Percentiles rank a stretch among this genome's conserved stretches.
These are phyloP conservation scores for Cyclotella cryptica DNA, from an alignment of 108 stramenopile genomes.

Conservation along the genomic window DNA sequence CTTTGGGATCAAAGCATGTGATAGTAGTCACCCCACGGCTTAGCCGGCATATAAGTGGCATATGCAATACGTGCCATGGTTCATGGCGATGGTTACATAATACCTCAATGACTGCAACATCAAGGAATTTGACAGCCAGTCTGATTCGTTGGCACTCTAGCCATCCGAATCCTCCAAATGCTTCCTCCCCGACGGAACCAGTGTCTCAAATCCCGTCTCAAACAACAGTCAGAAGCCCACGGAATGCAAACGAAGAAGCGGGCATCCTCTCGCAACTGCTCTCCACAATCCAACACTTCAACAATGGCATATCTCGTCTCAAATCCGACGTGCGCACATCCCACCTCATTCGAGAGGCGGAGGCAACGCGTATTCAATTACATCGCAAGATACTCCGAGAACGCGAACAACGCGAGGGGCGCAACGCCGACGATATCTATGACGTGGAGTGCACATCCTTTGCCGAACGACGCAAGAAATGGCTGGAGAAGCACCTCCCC, in stretches of 20 bases:
- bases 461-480: background rate
- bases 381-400: conserved; percentile 15
- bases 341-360: conserved; percentile 34
- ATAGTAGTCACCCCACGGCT: too few species aligned
- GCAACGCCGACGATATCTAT: background rate
- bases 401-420: conserved; percentile 1
- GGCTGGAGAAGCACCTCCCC: background rate
- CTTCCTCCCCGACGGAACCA: too few species aligned
- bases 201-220: background rate
- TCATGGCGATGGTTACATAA: too few species aligned
- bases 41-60: too few species aligned
- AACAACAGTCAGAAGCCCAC: background rate
- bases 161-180: too few species aligned
- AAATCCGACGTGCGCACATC: conserved; percentile 25
- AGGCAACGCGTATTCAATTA: conserved; percentile 8
- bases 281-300: conserved; percentile 19
- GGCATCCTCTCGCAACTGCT: background rate
- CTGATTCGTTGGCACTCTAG: too few species aligned
- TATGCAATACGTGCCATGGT: too few species aligned
- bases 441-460: background rate
- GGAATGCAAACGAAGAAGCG: background rate
- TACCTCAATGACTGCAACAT: too few species aligned
- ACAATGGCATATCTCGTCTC: conserved; percentile 19
- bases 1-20: too few species aligned
- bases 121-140: too few species aligned